phyloP scores from a whole-genome alignment of 352 stramenopile genomes.

The Plasmopara viticola region DNA sequence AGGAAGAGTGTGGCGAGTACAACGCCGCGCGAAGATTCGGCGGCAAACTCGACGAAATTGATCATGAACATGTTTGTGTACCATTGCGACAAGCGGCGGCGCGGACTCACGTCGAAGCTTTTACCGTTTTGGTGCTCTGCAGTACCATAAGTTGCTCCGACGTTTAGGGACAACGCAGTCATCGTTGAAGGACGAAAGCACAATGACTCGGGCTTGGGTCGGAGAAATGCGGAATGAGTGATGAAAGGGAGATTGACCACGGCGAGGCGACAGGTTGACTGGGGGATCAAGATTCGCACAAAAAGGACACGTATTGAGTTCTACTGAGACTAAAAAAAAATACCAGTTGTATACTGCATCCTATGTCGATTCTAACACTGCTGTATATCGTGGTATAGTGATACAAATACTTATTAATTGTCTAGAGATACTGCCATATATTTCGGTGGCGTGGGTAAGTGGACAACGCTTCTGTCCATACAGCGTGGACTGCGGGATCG shows the following conservation, averaged over 20 bases:
- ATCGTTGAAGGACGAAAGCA: slow-evolving; percentile 8
- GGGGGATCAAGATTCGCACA: too few species aligned
- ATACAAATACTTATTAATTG: too few species aligned
- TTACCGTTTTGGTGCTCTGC: slow-evolving; percentile 17
- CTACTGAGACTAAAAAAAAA: too few species aligned
- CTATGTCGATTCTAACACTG: too few species aligned
- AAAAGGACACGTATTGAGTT: too few species aligned
- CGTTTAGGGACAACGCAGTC: slow-evolving; percentile 20
- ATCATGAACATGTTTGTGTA: slow-evolving; percentile 68
- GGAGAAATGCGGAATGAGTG: slow-evolving; percentile 18
- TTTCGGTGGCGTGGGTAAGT: too few species aligned
- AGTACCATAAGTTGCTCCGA: slow-evolving; percentile 27
- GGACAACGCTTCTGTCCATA: too few species aligned
- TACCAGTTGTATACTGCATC: too few species aligned
- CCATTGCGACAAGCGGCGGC: slow-evolving; percentile 37
- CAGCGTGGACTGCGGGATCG: too few species aligned
- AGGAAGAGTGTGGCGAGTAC: slow-evolving; percentile 74
- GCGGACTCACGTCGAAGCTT: slow-evolving; percentile 34
- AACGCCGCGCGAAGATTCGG: slow-evolving; percentile 62
- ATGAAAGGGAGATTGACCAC: neutral
- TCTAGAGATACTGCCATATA: too few species aligned
- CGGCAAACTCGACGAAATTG: slow-evolving; percentile 78
- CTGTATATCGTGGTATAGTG: too few species aligned
- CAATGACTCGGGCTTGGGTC: slow-evolving; percentile 2
- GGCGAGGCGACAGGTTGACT: slow-evolving; percentile 22